These are phyloP conservation scores for Vaccinium darrowii DNA, from an alignment of 148 eudicot genomes.

Conservation along the genomic window DNA sequence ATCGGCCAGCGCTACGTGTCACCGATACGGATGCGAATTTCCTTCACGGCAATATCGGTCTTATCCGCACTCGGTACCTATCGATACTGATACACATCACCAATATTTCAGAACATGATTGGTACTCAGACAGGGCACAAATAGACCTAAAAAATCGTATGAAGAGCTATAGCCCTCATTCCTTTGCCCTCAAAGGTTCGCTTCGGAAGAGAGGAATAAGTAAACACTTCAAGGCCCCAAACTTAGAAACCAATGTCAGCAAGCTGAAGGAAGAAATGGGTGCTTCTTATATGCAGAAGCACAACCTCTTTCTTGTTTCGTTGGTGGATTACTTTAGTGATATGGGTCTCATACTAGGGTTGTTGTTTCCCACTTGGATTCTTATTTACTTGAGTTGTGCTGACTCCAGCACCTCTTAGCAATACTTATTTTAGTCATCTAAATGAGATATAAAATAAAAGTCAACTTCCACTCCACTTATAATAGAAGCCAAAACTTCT, in stretches of 20 bases:
- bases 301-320: neutral
- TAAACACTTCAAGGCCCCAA: neutral
- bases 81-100: too few relatives aligned
- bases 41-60: too few relatives aligned
- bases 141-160: neutral
- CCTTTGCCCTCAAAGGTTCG: neutral
- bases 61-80: too few relatives aligned
- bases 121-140: neutral
- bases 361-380: neutral
- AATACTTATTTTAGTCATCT: neutral
- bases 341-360: neutral
- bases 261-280: neutral
- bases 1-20: too few relatives aligned
- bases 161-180: neutral
- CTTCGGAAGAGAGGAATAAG: neutral
- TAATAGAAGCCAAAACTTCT: neutral
- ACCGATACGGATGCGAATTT: too few relatives aligned
- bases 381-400: neutral
- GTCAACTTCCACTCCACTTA: neutral
- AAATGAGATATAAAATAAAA: too few relatives aligned
- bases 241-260: neutral
- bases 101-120: neutral
- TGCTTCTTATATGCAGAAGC: neutral
- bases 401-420: neutral
- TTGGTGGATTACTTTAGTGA: neutral